Conservation (phyloP, 306 rosid genomes). For the Hylodesmum podocarpum region DNA sequence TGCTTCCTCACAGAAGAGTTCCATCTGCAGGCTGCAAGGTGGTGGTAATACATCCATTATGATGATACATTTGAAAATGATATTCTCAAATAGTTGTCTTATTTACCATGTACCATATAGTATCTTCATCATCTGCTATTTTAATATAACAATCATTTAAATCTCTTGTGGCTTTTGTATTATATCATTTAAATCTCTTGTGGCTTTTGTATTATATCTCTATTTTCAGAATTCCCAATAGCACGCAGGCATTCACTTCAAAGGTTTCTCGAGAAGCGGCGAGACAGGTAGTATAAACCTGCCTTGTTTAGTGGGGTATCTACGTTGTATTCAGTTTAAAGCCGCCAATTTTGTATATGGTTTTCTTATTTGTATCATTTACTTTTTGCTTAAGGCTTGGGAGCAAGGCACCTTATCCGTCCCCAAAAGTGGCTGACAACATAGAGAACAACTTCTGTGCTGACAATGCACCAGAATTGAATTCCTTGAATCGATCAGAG, state of each 20-base stretch:
- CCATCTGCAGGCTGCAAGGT: slow-evolving; percentile 63
- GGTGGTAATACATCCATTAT: slow-evolving; percentile 37
- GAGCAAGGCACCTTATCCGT: slow-evolving; percentile 59
- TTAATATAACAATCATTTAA: not conserved
- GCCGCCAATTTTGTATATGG: not conserved
- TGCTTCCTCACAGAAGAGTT: slow-evolving; percentile 44
- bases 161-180: not conserved
- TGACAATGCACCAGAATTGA: slow-evolving; percentile 34
- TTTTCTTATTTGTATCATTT: slow-evolving; percentile 6
- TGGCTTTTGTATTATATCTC: not conserved
- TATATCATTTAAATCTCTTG: not conserved
- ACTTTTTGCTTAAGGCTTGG: slow-evolving; percentile 49
- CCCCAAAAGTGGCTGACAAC: slow-evolving; percentile 44
- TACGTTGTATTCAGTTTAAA: not conserved
- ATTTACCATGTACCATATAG: not conserved
- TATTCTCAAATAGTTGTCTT: not conserved
- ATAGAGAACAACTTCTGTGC: slow-evolving; percentile 28
- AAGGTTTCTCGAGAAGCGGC: slow-evolving; percentile 68
- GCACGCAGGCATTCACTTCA: slow-evolving; percentile 72
- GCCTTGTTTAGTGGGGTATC: not conserved
- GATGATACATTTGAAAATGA: not conserved
- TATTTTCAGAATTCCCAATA: slow-evolving; percentile 55
- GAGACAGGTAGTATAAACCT: slow-evolving; percentile 49
- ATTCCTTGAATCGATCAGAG: slow-evolving; percentile 32
- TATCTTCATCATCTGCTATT: not conserved